Evolutionary conservation across 768 basidiomycete genomes (phyloP).

Genomic region (Termitomyces sp.): DNA sequence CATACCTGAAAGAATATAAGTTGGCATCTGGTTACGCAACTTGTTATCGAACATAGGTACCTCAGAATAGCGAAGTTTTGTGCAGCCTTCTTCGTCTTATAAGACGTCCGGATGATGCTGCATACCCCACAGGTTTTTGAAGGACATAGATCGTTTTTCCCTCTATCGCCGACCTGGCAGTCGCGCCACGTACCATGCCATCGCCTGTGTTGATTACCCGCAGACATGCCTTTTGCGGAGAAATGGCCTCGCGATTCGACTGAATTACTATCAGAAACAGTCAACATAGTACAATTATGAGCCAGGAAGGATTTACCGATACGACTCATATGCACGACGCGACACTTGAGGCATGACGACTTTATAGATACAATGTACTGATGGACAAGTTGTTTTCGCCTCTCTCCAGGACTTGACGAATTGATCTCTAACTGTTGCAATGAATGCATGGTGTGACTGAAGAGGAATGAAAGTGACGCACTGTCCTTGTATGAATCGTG

Average conservation of each 20-base stretch:
- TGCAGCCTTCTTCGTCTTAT: slow-evolving; percentile 61
- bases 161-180: slow-evolving; percentile 57
- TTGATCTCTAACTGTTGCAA: slow-evolving; percentile 44
- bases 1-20: slow-evolving; percentile 39
- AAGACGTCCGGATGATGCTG: slow-evolving; percentile 58
- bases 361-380: slow-evolving; percentile 60
- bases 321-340: slow-evolving; percentile 52
- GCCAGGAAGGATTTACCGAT: slow-evolving; percentile 34
- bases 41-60: slow-evolving; percentile 22
- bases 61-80: slow-evolving; percentile 50
- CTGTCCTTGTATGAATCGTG: slow-evolving; percentile 65
- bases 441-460: slow-evolving; percentile 41
- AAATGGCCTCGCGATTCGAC: slow-evolving; percentile 40
- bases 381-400: slow-evolving; percentile 44
- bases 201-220: slow-evolving; percentile 68
- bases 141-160: slow-evolving; percentile 51
- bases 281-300: not conserved
- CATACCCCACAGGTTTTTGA: slow-evolving; percentile 57
- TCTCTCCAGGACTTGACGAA: slow-evolving; percentile 45
- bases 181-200: slow-evolving; percentile 70
- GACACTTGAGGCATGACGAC: slow-evolving; percentile 45
- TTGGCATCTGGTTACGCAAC: not conserved
- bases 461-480: slow-evolving; percentile 22
- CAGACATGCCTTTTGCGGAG: slow-evolving; percentile 35
- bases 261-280: slow-evolving; percentile 28